Evolutionary conservation across 352 stramenopile genomes (phyloP).

Genomic region (Globisporangium carolinianum): DNA sequence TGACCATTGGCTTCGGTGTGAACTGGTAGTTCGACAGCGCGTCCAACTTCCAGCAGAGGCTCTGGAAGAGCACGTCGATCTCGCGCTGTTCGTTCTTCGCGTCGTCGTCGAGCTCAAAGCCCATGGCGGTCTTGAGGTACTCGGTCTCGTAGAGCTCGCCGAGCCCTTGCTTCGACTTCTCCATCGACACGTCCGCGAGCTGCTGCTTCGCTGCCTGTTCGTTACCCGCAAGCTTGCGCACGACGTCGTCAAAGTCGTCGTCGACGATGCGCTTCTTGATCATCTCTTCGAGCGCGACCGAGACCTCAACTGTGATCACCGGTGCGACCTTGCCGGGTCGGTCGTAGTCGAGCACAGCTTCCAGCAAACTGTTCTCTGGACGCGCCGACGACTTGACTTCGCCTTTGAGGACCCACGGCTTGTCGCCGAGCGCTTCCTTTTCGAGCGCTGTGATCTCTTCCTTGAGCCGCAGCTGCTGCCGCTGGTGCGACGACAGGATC

Average conservation of each 20-base stretch:
- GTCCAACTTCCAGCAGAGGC: conserved; percentile 93
- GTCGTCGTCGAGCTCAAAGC: conserved; percentile 89
- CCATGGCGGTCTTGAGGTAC: conserved; percentile 93
- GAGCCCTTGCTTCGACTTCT: conserved; percentile 88
- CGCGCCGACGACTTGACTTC: conserved; percentile 83
- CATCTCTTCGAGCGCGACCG: conserved; percentile 88
- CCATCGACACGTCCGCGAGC: conserved; percentile 90
- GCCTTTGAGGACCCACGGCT: conserved; percentile 91
- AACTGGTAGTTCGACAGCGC: conserved; percentile 96
- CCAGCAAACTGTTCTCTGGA: conserved; percentile 91
- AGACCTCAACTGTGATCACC: conserved; percentile 91
- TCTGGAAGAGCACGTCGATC: conserved; percentile 93
- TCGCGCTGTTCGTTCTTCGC: conserved; percentile 91
- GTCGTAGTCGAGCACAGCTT: conserved; percentile 92
- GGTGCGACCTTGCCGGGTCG: conserved; percentile 87
- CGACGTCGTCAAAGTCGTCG: conserved; percentile 94
- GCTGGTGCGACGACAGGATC: conserved; percentile 77
- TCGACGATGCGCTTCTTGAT: conserved; percentile 93
- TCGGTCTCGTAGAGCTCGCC: conserved; percentile 95
- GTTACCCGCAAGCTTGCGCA: conserved; percentile 83
- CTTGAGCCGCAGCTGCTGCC: conserved; percentile 52
- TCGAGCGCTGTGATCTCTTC: conserved; percentile 87
- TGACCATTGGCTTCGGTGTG: conserved; percentile 89
- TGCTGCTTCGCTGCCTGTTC: conserved; percentile 78
- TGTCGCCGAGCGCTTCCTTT: conserved; percentile 86